These are phyloP conservation scores for Naganishia albida DNA, from an alignment of 1,284 basidiomycete species.

Conservation along the genomic window DNA sequence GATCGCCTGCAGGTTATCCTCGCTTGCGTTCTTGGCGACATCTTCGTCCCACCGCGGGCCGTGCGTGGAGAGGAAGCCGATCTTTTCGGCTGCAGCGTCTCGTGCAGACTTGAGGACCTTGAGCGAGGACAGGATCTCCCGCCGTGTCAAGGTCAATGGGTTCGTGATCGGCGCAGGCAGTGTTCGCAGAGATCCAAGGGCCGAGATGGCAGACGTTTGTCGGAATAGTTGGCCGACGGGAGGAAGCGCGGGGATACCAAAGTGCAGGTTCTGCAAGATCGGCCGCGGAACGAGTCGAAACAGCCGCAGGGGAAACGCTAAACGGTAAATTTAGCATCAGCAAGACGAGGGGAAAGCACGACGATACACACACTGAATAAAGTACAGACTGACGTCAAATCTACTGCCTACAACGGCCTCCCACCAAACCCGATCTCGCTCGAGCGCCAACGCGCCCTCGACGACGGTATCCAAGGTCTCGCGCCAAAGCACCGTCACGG, in stretches of 20 bases:
- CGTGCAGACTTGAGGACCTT: constrained; percentile 41
- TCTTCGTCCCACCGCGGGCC: constrained; percentile 43
- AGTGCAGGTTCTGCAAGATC: constrained; percentile 28
- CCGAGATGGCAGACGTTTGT: constrained; percentile 13
- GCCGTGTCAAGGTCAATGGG: constrained; percentile 47
- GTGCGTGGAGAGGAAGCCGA: constrained; percentile 48
- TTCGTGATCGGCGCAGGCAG: constrained; percentile 30
- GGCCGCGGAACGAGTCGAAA: constrained; percentile 33
- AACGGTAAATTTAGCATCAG: constrained; percentile 7
- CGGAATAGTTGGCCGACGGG: constrained; percentile 26
- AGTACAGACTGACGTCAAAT: constrained; percentile 43
- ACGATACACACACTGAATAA: constrained; percentile 49
- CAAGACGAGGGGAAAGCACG: background rate
- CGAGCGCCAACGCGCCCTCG: constrained; percentile 44
- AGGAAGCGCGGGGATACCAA: constrained; percentile 33
- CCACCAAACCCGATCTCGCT: constrained; percentile 50
- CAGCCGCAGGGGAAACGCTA: constrained; percentile 51
- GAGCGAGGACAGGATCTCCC: constrained; percentile 47
- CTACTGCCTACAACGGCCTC: constrained; percentile 40
- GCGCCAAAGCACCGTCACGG: constrained; percentile 51
- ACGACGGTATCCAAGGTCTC: constrained; percentile 48
- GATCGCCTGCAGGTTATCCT: constrained; percentile 38
- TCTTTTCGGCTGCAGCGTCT: constrained; percentile 41
- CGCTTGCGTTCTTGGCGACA: constrained; percentile 27
- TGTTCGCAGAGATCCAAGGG: constrained; percentile 23